Conservation (phyloP, 2,329 filamentous ascomycete genomes). For the Sporothrix pseudoabietina region DNA sequence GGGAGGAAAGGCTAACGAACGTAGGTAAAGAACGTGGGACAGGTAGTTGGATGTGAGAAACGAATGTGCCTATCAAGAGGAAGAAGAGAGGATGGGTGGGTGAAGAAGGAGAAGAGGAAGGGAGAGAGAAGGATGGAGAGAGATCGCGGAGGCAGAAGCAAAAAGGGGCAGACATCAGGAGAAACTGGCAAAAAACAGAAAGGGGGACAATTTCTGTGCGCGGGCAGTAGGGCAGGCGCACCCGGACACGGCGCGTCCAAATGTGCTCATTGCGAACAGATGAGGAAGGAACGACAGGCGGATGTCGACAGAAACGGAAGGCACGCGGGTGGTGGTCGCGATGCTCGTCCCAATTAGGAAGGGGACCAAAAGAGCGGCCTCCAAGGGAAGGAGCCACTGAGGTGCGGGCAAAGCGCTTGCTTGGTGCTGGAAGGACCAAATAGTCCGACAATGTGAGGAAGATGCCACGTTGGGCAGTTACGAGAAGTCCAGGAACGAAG, state of each 20-base stretch:
- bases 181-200: neutral
- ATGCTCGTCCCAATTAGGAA: conserved; percentile 22
- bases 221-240: neutral
- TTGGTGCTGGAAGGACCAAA: neutral
- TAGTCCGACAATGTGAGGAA: neutral
- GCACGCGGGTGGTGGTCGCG: conserved; percentile 17
- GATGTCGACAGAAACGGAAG: neutral
- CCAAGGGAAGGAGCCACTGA: neutral
- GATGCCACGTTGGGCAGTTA: neutral
- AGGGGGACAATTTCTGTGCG: neutral
- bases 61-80: neutral
- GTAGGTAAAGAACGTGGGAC: neutral
- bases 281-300: conserved; percentile 11
- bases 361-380: neutral
- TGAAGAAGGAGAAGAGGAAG: neutral
- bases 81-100: too few relatives aligned
- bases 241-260: neutral
- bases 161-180: neutral
- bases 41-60: neutral
- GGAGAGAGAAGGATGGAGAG: neutral
- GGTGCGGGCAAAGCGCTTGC: neutral
- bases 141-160: neutral
- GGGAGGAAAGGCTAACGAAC: neutral
- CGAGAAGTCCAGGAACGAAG: neutral
- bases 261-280: neutral